These are phyloP conservation scores for Eucalyptus cloeziana DNA, from an alignment of 345 rosid genomes.

Conservation along the genomic window DNA sequence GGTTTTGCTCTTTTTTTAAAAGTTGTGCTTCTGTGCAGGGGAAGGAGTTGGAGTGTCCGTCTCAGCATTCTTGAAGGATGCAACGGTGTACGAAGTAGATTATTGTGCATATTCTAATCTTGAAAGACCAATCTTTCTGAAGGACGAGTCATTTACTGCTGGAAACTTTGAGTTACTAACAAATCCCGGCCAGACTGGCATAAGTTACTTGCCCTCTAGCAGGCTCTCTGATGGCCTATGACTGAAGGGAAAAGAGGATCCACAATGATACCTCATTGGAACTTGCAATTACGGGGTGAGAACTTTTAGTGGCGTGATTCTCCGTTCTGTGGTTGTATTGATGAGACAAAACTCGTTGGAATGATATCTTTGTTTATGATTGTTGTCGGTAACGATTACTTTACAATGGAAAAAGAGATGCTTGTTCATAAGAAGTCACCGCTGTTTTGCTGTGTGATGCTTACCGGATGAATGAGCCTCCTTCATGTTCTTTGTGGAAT, in stretches of 20 bases:
- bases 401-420: neutral
- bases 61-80: slow-evolving; percentile 38
- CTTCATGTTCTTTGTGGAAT: neutral
- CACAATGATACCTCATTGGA: neutral
- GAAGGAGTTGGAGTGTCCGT: slow-evolving; percentile 82
- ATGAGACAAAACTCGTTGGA: neutral
- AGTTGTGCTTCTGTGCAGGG: slow-evolving; percentile 18
- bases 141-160: slow-evolving; percentile 7
- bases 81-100: slow-evolving; percentile 44
- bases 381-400: neutral
- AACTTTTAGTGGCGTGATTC: neutral
- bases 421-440: neutral
- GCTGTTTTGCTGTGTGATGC: neutral
- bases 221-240: neutral
- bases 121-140: slow-evolving; percentile 22
- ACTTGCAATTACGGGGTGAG: neutral
- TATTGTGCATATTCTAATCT: slow-evolving; percentile 64
- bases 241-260: neutral
- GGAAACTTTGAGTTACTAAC: slow-evolving; percentile 44
- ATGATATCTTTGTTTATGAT: neutral
- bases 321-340: neutral
- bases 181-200: slow-evolving; percentile 27
- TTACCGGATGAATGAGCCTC: neutral
- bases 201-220: slow-evolving; percentile 7
- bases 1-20: neutral